Conservation (phyloP, 352 stramenopile genomes). For the Phytophthora nicotianae region DNA sequence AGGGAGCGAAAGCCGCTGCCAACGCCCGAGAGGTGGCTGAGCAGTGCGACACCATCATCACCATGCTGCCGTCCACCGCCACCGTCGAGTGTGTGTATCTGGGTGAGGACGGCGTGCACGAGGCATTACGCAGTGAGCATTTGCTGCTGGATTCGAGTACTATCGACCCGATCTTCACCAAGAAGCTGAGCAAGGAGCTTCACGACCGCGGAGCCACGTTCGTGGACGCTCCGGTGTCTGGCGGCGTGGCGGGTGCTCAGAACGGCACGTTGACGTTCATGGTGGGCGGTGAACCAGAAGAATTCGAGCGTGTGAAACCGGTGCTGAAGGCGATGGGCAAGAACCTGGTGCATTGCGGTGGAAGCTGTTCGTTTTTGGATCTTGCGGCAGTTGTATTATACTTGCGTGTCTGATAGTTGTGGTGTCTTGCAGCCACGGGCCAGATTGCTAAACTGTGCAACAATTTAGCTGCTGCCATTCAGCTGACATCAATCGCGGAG, state of each 20-base stretch:
- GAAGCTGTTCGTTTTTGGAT: constrained; percentile 74
- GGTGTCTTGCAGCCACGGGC: constrained; percentile 51
- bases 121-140: constrained; percentile 70
- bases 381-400: background rate
- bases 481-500: constrained; percentile 96
- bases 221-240: constrained; percentile 96
- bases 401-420: background rate
- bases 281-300: constrained; percentile 79
- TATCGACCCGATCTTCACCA: constrained; percentile 93
- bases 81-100: constrained; percentile 88
- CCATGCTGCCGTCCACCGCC: constrained; percentile 94
- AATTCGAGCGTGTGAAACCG: constrained; percentile 78
- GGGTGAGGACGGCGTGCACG: constrained; percentile 67
- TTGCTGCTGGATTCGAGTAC: constrained; percentile 96
- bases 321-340: constrained; percentile 93
- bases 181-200: constrained; percentile 78
- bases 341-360: constrained; percentile 94
- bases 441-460: constrained; percentile 97
- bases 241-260: constrained; percentile 94
- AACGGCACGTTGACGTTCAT: constrained; percentile 98
- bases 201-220: constrained; percentile 69
- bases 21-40: constrained; percentile 78
- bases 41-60: constrained; percentile 88
- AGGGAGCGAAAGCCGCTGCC: constrained; percentile 54
- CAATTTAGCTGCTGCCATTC: constrained; percentile 97